Evolutionary conservation across 495 filamentous ascomycete genomes (phyloP).

Genomic region (Aspergillus mulundensis): DNA sequence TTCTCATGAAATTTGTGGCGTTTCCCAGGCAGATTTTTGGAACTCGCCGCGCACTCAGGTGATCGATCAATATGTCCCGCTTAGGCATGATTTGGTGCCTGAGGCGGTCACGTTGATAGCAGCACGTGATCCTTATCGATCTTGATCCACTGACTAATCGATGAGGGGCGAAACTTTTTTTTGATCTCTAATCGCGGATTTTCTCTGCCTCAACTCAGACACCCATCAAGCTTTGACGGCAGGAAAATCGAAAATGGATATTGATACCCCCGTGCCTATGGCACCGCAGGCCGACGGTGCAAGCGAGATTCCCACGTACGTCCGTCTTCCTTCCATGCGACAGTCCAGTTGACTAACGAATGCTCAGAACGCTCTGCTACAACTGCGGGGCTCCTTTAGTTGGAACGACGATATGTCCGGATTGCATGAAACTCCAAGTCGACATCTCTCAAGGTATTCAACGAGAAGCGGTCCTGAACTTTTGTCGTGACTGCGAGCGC

Average conservation of each 20-base stretch:
- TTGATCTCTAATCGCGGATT: background rate
- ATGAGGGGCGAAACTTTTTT: conserved; percentile 9
- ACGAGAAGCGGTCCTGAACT: conserved; percentile 77
- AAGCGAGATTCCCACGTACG: conserved; percentile 6
- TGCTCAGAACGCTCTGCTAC: conserved; percentile 77
- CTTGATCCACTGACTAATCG: conserved; percentile 1
- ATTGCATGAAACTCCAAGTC: conserved; percentile 88
- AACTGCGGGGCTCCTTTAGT: conserved; percentile 93
- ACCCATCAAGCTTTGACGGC: background rate
- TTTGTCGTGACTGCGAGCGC: conserved; percentile 87
- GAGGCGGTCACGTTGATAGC: too few species aligned
- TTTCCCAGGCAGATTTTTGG: too few species aligned
- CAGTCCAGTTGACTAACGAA: background rate
- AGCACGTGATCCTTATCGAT: background rate
- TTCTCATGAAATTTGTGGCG: too few species aligned
- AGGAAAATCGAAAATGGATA: conserved; percentile 10
- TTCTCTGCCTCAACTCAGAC: background rate
- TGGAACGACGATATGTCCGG: conserved; percentile 83
- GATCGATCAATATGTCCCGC: too few species aligned
- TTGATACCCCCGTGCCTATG: conserved; percentile 13
- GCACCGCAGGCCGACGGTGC: conserved; percentile 1
- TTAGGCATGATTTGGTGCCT: too few species aligned
- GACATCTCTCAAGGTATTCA: conserved; percentile 82
- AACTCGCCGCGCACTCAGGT: too few species aligned
- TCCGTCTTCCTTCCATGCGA: background rate